These are phyloP conservation scores for Capsicum rhomboideum DNA, from an alignment of 257 asterid genomes.

Conservation along the genomic window DNA sequence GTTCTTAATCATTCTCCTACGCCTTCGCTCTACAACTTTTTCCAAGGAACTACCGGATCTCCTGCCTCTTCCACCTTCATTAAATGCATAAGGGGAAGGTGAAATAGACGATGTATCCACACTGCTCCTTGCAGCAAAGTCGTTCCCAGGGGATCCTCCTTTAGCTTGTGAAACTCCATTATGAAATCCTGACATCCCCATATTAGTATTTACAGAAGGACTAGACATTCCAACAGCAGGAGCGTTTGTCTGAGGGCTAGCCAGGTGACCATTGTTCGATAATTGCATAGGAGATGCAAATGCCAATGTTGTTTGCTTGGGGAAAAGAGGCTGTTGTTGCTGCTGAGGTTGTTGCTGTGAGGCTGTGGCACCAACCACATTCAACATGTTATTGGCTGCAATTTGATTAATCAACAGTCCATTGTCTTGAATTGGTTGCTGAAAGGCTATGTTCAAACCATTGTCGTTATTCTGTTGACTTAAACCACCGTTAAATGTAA, in stretches of 20 bases:
- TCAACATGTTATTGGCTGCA: constrained; percentile 25
- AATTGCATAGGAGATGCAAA: constrained; percentile 53
- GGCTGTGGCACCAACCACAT: constrained; percentile 24
- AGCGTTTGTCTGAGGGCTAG: constrained; percentile 34
- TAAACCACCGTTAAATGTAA: constrained; percentile 30
- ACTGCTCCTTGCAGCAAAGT: constrained; percentile 30
- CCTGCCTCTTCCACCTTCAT: constrained; percentile 47
- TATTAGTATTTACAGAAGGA: constrained; percentile 21
- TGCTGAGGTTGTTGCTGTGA: constrained; percentile 23
- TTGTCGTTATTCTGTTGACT: constrained; percentile 20
- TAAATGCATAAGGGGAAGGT: constrained; percentile 59
- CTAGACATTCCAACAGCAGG: constrained; percentile 32
- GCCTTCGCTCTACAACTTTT: constrained; percentile 48
- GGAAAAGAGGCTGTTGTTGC: constrained; percentile 50
- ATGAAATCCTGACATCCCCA: constrained; percentile 34
- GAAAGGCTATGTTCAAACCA: constrained; percentile 44
- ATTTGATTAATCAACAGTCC: constrained; percentile 39
- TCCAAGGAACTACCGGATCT: constrained; percentile 27
- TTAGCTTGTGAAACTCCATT: constrained; percentile 36
- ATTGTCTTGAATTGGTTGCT: constrained; percentile 30
- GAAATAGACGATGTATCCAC: constrained; percentile 50
- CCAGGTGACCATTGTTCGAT: constrained; percentile 31
- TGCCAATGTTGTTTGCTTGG: constrained; percentile 57
- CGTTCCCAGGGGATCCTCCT: constrained; percentile 56
- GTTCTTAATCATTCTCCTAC: constrained; percentile 45